Evolutionary conservation across 1,284 basidiomycete species (phyloP).

Genomic region (Anthracocystis walkeri): DNA sequence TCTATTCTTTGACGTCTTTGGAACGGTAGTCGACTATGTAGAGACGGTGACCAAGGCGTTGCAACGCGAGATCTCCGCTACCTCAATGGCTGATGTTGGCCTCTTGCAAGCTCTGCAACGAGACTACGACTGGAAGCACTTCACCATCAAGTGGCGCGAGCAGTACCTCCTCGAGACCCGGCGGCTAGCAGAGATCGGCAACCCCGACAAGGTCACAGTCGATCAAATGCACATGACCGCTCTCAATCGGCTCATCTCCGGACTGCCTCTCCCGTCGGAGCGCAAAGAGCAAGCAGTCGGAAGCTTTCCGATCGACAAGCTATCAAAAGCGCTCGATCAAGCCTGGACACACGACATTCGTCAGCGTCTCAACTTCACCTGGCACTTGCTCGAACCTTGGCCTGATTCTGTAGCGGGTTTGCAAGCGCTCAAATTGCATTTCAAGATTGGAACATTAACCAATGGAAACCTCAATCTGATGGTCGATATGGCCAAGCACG

Average conservation of each 20-base stretch:
- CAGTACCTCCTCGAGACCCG: conserved; percentile 30
- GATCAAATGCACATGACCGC: conserved; percentile 40
- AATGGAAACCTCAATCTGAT: conserved; percentile 42
- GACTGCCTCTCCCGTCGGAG: conserved; percentile 9
- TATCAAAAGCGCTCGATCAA: conserved; percentile 17
- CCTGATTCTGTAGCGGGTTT: conserved; percentile 24
- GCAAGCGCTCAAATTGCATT: conserved; percentile 1
- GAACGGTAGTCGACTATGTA: conserved; percentile 44
- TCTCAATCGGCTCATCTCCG: conserved; percentile 24
- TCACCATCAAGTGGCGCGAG: conserved; percentile 32
- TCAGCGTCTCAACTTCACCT: conserved; percentile 30
- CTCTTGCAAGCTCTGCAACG: conserved; percentile 11
- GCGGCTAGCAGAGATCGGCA: conserved; percentile 24
- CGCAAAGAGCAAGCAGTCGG: not conserved
- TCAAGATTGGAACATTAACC: conserved; percentile 35
- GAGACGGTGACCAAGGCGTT: conserved; percentile 32
- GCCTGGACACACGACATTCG: conserved; percentile 21
- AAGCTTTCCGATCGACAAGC: not conserved
- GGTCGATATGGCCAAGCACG: conserved; percentile 41
- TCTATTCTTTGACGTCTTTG: conserved; percentile 44
- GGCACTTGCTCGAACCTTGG: conserved; percentile 43
- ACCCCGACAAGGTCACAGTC: conserved; percentile 38
- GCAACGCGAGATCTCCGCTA: conserved; percentile 12
- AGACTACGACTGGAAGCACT: conserved; percentile 37
- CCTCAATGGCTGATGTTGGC: not conserved